Evolutionary conservation across 371 early-diverging fungal species (phyloP).

Genomic region (Amoeboaphelidium occidentale): DNA sequence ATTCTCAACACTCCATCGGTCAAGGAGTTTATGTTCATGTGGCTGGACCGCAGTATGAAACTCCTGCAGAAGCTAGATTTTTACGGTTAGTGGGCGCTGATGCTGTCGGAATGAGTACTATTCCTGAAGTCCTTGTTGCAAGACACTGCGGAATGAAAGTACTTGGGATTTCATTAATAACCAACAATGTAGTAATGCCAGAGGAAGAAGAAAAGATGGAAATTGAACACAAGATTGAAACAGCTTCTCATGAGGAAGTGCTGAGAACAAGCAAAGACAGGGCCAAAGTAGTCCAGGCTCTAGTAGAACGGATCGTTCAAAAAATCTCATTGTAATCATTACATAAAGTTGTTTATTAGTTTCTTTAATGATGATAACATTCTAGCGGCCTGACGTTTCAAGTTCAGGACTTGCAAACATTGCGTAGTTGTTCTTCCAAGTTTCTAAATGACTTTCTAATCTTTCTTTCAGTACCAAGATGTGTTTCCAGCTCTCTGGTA

Average conservation of each 20-base stretch:
- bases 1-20: constrained; percentile 8
- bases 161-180: constrained; percentile 57
- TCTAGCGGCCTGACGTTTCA: no score
- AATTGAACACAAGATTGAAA: constrained; percentile 20
- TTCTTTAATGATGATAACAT: no score
- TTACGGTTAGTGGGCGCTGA: constrained; percentile 50
- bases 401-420: no score
- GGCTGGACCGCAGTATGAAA: constrained; percentile 75
- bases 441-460: no score
- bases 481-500: no score
- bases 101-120: constrained; percentile 86
- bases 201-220: constrained; percentile 15
- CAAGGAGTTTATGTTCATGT: constrained; percentile 72
- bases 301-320: constrained; percentile 37
- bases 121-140: constrained; percentile 80
- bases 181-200: constrained; percentile 41
- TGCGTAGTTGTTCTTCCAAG: no score
- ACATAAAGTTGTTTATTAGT: no score
- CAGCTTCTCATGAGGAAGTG: constrained; percentile 72
- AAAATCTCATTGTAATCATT: no score
- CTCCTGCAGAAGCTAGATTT: constrained; percentile 62
- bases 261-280: constrained; percentile 40
- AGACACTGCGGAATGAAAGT: constrained; percentile 69
- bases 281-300: constrained; percentile 43
- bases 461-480: no score